Evolutionary conservation across 345 rosid genomes (phyloP), one percentile per base, ranked within the genome.

Genomic region (Corchorus capsularis): DNA sequence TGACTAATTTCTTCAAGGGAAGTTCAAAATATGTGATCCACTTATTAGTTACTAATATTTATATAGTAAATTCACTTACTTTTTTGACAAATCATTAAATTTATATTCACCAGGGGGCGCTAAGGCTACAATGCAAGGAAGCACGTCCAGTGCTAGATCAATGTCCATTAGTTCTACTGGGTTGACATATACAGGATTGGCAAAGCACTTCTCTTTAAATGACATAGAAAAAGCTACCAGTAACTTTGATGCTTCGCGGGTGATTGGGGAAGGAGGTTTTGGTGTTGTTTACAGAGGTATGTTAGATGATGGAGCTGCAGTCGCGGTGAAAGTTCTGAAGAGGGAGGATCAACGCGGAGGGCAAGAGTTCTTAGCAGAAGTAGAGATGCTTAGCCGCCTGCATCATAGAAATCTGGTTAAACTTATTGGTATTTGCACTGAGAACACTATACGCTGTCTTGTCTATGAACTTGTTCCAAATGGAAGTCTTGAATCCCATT

Each of bases 301-400:
- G 52, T 74, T 88, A 63, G 92, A 83, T 53, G 84, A 88, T 83
- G 89, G 89, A 79, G 81, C 71, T 68, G 85, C 86, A 81, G 89
- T 89, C 75, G 96, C 96, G 10, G 91, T 91, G 83, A 91, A 91
- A 83, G 92, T 88, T 62, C 87, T 91, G 65, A 91, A 89, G 82
- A 86, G 88, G 81, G 88, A 83, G 72, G 86, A 85, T 62, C 89
- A 76, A 56, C 96, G 79, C 5, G 90, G 96, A 47, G 82, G 85
- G 70, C 84, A 88, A 55, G 96, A 89, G 37, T 89, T 91, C 89
- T 81, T 91, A 80, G 89, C 92, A 32, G 96, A 91, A 82, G 89
- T 91, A 37, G 96, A 91, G 83, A 91, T 91, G 93, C 90, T 91
- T 67, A 81, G 93, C 84, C 92, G 93, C 57, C 86, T 91, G 75